phyloP scores from a whole-genome alignment of 1,139 yeast species.

The Candida tetrigidarum region DNA sequence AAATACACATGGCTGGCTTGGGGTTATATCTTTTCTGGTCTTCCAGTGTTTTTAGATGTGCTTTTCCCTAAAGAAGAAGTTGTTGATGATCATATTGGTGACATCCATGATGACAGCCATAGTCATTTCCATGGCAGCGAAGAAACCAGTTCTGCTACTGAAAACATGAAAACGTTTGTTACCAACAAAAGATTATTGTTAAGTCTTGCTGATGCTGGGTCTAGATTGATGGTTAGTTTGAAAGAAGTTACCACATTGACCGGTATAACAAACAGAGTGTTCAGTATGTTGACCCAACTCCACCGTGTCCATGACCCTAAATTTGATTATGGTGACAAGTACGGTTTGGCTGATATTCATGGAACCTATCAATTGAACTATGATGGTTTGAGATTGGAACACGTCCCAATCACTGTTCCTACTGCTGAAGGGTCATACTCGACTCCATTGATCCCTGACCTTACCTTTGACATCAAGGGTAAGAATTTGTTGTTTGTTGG shows the following conservation, averaged over 20 bases:
- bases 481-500: slow-evolving; percentile 84
- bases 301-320: slow-evolving; percentile 82
- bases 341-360: slow-evolving; percentile 58
- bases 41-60: slow-evolving; percentile 70
- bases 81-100: not conserved
- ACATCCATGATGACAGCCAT: slow-evolving; percentile 9
- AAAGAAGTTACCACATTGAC: slow-evolving; percentile 92
- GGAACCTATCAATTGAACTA: slow-evolving; percentile 86
- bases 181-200: slow-evolving; percentile 90
- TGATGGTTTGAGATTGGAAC: slow-evolving; percentile 70
- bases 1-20: slow-evolving; percentile 96
- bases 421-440: slow-evolving; percentile 59
- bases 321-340: slow-evolving; percentile 63
- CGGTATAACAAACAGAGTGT: slow-evolving; percentile 89
- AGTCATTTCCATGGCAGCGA: not conserved
- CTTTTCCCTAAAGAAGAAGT: slow-evolving; percentile 38
- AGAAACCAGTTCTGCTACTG: slow-evolving; percentile 27
- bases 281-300: slow-evolving; percentile 70
- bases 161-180: slow-evolving; percentile 84
- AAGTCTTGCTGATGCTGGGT: slow-evolving; percentile 94
- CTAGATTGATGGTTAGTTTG: slow-evolving; percentile 93
- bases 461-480: slow-evolving; percentile 68
- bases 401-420: slow-evolving; percentile 84
- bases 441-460: slow-evolving; percentile 53
- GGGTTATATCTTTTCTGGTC: slow-evolving; percentile 87